Conservation (phyloP, 75 land plant genomes). For the Selaginella tamariscina region DNA sequence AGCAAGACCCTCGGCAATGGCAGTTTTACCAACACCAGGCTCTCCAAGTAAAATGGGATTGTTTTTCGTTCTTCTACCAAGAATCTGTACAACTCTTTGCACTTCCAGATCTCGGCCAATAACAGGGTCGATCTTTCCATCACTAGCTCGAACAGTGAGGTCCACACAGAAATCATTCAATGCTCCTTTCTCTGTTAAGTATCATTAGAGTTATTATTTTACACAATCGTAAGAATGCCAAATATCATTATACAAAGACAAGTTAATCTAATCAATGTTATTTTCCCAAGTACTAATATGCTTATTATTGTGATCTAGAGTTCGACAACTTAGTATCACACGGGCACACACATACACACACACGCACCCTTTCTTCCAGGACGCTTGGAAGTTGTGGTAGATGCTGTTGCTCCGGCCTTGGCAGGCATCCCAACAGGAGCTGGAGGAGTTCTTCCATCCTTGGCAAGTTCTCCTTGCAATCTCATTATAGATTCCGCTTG, state of each 20-base stretch:
- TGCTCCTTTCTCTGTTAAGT: constrained; percentile 52
- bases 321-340: too few species aligned
- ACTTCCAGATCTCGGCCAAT: constrained; percentile 73
- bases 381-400: constrained; percentile 22
- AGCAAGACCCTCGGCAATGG: constrained; percentile 94
- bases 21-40: constrained; percentile 96
- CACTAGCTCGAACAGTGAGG: constrained; percentile 60
- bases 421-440: constrained; percentile 27
- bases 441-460: constrained; percentile 66
- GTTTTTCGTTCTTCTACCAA: constrained; percentile 84
- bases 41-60: constrained; percentile 90
- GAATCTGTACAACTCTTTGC: constrained; percentile 66
- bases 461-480: constrained; percentile 78
- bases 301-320: too few species aligned
- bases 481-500: constrained; percentile 53
- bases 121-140: constrained; percentile 77
- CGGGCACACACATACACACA: too few species aligned
- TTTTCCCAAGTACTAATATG: too few species aligned
- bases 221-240: too few species aligned
- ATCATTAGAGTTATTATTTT: too few species aligned
- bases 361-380: constrained; percentile 39
- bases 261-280: too few species aligned
- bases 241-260: too few species aligned
- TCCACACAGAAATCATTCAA: constrained; percentile 72
- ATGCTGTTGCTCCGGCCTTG: constrained; percentile 30